Evolutionary conservation across 2,329 filamentous ascomycete genomes (phyloP).

Genomic region (Monilinia laxa): DNA sequence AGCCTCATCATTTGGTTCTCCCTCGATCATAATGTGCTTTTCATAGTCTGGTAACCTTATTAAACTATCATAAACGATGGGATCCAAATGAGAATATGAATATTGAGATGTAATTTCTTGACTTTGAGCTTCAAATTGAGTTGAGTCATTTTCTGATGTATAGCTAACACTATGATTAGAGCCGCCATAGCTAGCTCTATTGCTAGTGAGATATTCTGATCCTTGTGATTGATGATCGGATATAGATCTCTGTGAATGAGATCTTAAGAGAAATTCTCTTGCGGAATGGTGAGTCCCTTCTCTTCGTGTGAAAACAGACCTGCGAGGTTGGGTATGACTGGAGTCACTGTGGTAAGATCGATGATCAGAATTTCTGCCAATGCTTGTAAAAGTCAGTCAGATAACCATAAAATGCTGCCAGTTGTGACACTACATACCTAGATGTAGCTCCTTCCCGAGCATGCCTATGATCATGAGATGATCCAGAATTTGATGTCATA

Average conservation of each 20-base stretch:
- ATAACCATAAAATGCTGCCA: not conserved
- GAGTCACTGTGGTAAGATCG: not conserved
- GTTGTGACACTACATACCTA: slow-evolving; percentile 5
- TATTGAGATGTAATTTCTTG: not conserved
- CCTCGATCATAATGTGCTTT: not conserved
- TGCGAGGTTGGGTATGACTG: not conserved
- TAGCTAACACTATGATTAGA: not conserved
- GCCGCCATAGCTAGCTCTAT: not conserved
- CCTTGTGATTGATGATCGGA: not conserved
- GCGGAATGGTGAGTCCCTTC: not conserved
- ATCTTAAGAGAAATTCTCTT: not conserved
- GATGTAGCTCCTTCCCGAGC: not conserved
- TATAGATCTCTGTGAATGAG: not conserved
- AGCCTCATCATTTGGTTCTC: not conserved
- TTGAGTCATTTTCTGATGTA: not conserved
- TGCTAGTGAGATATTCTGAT: not conserved
- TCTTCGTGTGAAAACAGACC: not conserved
- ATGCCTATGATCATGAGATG: slow-evolving; percentile 6
- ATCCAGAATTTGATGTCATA: slow-evolving; percentile 3
- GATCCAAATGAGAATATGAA: not conserved
- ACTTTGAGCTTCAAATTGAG: not conserved
- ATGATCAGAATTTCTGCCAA: not conserved
- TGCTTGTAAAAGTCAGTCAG: slow-evolving; percentile 15
- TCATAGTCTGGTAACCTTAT: not conserved
- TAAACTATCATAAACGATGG: not conserved